Evolutionary conservation across 1,284 basidiomycete genomes (phyloP).

Genomic region (Polyporus tsugae): DNA sequence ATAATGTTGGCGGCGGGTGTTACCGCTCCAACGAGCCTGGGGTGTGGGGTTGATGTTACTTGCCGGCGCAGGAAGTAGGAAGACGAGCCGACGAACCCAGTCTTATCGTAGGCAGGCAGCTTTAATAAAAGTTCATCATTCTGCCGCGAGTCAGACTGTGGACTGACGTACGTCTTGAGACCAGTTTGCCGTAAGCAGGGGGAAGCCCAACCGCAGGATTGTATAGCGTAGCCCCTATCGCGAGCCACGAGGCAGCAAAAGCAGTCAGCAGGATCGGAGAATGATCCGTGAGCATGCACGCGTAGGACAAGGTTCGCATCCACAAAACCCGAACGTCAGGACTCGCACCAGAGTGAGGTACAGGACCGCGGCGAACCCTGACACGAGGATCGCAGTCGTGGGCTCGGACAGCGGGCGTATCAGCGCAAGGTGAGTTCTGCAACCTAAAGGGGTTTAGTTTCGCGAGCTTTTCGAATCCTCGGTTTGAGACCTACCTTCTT

Average conservation of each 20-base stretch:
- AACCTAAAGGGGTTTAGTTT: conserved; percentile 1
- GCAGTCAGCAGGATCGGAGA: conserved; percentile 23
- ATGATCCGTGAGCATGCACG: not conserved
- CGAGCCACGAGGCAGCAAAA: conserved; percentile 20
- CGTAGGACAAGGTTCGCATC: not conserved
- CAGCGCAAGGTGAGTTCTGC: not conserved
- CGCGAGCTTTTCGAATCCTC: not conserved
- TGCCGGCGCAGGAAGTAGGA: not conserved
- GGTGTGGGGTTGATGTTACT: not conserved
- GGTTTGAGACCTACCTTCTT: not conserved
- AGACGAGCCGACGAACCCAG: not conserved
- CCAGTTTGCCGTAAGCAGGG: conserved; percentile 21
- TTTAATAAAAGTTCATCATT: not conserved
- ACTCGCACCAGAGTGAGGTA: not conserved
- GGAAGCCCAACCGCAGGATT: conserved; percentile 10
- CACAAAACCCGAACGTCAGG: not conserved
- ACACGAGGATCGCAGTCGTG: conserved; percentile 5
- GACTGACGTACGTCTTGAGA: conserved; percentile 5
- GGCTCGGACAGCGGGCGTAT: not conserved
- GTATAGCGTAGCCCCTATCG: conserved; percentile 27
- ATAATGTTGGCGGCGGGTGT: not conserved
- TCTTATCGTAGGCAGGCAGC: not conserved
- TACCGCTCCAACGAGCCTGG: not conserved
- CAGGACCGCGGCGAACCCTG: conserved; percentile 3
- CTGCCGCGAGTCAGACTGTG: not conserved